Percentiles rank a stretch among this genome's conserved stretches.
Evolutionary conservation across 2,329 filamentous ascomycete genomes (phyloP).

Genomic region (Fusarium nanum): DNA sequence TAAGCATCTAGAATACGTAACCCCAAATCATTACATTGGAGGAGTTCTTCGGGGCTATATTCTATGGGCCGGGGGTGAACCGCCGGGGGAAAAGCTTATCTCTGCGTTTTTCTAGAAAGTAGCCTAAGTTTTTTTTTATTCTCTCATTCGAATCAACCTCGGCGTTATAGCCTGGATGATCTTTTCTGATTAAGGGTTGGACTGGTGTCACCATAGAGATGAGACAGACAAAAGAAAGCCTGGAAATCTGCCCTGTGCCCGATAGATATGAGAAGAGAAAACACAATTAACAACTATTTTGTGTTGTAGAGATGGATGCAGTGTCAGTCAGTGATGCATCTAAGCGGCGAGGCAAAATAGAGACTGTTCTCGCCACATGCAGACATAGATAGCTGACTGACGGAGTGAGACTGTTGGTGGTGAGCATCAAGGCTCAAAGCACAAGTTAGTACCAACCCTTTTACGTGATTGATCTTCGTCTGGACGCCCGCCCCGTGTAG

Average conservation of each 20-base stretch:
- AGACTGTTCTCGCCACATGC: conserved; percentile 13
- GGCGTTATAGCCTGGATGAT: conserved; percentile 9
- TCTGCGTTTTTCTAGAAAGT: conserved; percentile 23
- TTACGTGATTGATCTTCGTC: conserved; percentile 41
- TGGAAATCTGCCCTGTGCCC: conserved; percentile 23
- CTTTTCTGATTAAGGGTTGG: conserved; percentile 11
- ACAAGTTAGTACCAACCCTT: conserved; percentile 12
- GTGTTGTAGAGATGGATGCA: no score
- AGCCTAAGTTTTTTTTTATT: conserved; percentile 3
- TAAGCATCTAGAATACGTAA: background rate
- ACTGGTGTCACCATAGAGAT: conserved; percentile 3
- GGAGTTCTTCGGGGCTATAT: background rate
- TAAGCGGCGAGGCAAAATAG: conserved; percentile 13
- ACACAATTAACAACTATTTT: no score
- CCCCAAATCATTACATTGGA: conserved; percentile 4
- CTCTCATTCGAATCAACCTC: conserved; percentile 6
- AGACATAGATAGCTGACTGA: conserved; percentile 21
- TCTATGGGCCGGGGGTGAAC: conserved; percentile 3
- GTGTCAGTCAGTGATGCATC: no score
- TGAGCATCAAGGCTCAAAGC: conserved; percentile 8
- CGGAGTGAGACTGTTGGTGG: conserved; percentile 9
- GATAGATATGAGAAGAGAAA: background rate
- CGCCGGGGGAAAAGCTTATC: conserved; percentile 20
- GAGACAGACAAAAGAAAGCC: conserved; percentile 11
- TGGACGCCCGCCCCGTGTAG: conserved; percentile 24